A percentile compares a stretch with the other conserved stretches of the same genome.
Evolutionary conservation across 345 rosid species (phyloP).

Genomic region (Camelina sativa): DNA sequence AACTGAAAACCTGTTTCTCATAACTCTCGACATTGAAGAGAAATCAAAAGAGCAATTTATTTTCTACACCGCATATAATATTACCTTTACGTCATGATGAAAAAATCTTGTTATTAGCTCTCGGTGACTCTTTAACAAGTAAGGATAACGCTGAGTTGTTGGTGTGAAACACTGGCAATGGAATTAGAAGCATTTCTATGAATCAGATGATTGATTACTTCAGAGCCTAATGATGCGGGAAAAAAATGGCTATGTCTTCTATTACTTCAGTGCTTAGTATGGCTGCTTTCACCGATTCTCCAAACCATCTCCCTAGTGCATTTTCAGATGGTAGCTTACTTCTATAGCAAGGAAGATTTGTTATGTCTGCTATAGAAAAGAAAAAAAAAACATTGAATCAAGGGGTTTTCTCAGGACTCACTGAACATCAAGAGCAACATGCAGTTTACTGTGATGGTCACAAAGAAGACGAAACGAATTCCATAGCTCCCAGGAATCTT

Average conservation of each 20-base stretch:
- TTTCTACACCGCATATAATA: not conserved
- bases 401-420: constrained; percentile 49
- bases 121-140: constrained; percentile 69
- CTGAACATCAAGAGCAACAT: constrained; percentile 72
- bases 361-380: not conserved
- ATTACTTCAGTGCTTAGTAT: constrained; percentile 63
- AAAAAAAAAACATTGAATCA: not conserved
- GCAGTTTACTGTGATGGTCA: constrained; percentile 76
- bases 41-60: not conserved
- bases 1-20: not conserved
- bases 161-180: constrained; percentile 64
- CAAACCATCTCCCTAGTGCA: constrained; percentile 83
- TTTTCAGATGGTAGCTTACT: constrained; percentile 56
- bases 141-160: constrained; percentile 37
- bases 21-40: not conserved
- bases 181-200: not conserved
- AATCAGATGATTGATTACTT: not conserved
- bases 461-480: constrained; percentile 81
- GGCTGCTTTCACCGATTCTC: constrained; percentile 79
- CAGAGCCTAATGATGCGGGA: not conserved
- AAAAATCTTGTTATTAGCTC: constrained; percentile 63
- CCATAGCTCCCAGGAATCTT: constrained; percentile 89
- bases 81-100: constrained; percentile 75
- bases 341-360: not conserved
- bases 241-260: no score